phyloP scores from a whole-genome alignment of 2,329 filamentous ascomycete genomes.

The Cyphellophora attinorum region DNA sequence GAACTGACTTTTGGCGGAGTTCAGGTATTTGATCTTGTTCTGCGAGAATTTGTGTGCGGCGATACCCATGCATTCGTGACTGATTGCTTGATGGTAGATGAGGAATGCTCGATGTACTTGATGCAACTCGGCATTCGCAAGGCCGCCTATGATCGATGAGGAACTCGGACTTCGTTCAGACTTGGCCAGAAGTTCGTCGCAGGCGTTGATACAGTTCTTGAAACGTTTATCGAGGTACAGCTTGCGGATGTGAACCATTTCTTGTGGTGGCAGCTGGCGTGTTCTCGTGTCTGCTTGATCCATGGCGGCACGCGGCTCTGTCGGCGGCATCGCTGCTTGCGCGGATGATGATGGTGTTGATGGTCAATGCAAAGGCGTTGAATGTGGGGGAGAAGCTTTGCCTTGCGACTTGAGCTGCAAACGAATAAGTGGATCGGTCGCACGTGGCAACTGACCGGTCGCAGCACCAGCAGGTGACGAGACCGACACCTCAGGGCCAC shows the following conservation, averaged over 20 bases:
- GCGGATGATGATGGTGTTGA: too few species aligned
- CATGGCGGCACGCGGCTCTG: too few species aligned
- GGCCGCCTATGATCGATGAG: background rate
- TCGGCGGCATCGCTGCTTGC: too few species aligned
- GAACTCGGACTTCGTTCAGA: slow-evolving; percentile 4
- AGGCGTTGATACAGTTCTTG: slow-evolving; percentile 14
- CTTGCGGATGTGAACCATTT: slow-evolving; percentile 10
- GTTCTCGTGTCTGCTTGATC: too few species aligned
- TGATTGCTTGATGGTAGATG: slow-evolving; percentile 17
- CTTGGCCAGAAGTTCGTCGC: slow-evolving; percentile 9
- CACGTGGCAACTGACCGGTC: too few species aligned
- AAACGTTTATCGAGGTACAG: slow-evolving; percentile 11
- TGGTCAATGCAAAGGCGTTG: too few species aligned
- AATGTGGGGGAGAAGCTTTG: too few species aligned
- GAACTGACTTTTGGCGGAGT: slow-evolving; percentile 14
- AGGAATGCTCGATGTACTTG: slow-evolving; percentile 15
- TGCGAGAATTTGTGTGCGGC: slow-evolving; percentile 16
- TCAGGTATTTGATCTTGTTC: slow-evolving; percentile 14
- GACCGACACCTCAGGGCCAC: too few species aligned
- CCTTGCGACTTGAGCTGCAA: too few species aligned
- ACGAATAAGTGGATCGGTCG: too few species aligned
- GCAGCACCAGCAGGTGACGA: too few species aligned
- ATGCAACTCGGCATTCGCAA: slow-evolving; percentile 10
- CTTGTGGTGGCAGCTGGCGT: slow-evolving; percentile 4
- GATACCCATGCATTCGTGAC: slow-evolving; percentile 16